phyloP scores from a whole-genome alignment of 768 basidiomycete genomes.

The Cubamyces sp. region DNA sequence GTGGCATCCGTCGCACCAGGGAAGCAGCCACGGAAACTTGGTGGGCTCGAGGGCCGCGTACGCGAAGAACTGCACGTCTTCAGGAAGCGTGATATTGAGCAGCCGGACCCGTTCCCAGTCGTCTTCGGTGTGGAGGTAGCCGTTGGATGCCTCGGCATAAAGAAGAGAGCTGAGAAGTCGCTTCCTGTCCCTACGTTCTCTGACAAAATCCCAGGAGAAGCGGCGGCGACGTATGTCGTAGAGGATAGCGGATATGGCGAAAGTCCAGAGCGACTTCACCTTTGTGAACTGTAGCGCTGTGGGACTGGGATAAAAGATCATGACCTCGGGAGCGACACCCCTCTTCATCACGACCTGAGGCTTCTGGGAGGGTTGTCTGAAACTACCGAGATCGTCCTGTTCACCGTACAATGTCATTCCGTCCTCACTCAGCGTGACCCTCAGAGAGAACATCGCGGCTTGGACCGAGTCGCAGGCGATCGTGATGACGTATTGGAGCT shows the following conservation, averaged over 20 bases:
- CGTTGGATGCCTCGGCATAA: not conserved
- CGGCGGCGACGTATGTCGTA: slow-evolving; percentile 26
- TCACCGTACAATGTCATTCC: not conserved
- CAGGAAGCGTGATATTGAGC: not conserved
- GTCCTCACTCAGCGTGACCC: not conserved
- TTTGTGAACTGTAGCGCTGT: slow-evolving; percentile 26
- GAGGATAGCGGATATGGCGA: slow-evolving; percentile 32
- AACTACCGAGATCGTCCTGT: not conserved
- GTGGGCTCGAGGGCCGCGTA: not conserved
- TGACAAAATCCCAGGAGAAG: slow-evolving; percentile 39
- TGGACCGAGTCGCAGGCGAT: not conserved
- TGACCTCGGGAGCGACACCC: slow-evolving; percentile 22
- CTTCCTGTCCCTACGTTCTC: slow-evolving; percentile 29
- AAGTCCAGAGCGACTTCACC: slow-evolving; percentile 38
- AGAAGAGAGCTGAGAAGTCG: not conserved
- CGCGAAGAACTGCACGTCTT: not conserved
- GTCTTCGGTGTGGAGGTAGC: not conserved
- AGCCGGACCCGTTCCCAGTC: not conserved
- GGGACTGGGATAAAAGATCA: slow-evolving; percentile 35
- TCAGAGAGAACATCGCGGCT: not conserved
- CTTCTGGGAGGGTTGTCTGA: not conserved
- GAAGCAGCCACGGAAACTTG: not conserved
- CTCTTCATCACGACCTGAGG: not conserved
- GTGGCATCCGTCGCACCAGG: not conserved
- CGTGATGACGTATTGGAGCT: not conserved